Conservation (phyloP, 2,329 filamentous ascomycete genomes). For the Alternaria panax region DNA sequence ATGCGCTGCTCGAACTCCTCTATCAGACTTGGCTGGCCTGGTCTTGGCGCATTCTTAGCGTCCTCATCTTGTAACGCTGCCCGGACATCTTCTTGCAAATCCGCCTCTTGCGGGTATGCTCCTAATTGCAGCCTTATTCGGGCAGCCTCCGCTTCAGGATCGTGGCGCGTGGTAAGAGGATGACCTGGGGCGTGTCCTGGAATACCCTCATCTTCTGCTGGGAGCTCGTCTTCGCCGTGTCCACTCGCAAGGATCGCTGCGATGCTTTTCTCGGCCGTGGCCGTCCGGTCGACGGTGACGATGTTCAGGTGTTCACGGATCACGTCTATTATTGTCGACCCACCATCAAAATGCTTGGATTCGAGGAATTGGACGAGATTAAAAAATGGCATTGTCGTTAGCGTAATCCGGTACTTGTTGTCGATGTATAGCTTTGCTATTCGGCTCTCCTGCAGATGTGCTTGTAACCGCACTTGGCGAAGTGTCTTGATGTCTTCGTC, state of each 20-base stretch:
- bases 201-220: constrained; percentile 73
- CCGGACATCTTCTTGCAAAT: constrained; percentile 83
- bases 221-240: constrained; percentile 62
- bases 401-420: constrained; percentile 86
- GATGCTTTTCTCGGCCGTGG: constrained; percentile 65
- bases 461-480: constrained; percentile 74
- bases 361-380: constrained; percentile 89
- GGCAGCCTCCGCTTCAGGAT: constrained; percentile 62
- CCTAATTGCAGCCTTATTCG: constrained; percentile 73
- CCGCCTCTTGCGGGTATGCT: constrained; percentile 80
- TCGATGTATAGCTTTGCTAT: constrained; percentile 82
- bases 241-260: constrained; percentile 65
- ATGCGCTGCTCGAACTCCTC: constrained; percentile 88
- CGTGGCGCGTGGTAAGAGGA: constrained; percentile 65
- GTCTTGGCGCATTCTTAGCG: constrained; percentile 72
- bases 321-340: constrained; percentile 77
- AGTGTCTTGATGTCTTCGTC: constrained; percentile 80
- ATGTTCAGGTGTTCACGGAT: constrained; percentile 69
- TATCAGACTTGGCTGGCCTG: constrained; percentile 75
- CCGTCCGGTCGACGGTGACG: constrained; percentile 64
- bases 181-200: constrained; percentile 72
- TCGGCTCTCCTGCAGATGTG: constrained; percentile 78
- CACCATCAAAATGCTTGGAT: constrained; percentile 81
- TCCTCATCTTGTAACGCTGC: constrained; percentile 89
- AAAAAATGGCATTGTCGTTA: constrained; percentile 85